phyloP scores from a whole-genome alignment of 2,329 filamentous ascomycete species.

The Lasiodiplodia gonubiensis region DNA sequence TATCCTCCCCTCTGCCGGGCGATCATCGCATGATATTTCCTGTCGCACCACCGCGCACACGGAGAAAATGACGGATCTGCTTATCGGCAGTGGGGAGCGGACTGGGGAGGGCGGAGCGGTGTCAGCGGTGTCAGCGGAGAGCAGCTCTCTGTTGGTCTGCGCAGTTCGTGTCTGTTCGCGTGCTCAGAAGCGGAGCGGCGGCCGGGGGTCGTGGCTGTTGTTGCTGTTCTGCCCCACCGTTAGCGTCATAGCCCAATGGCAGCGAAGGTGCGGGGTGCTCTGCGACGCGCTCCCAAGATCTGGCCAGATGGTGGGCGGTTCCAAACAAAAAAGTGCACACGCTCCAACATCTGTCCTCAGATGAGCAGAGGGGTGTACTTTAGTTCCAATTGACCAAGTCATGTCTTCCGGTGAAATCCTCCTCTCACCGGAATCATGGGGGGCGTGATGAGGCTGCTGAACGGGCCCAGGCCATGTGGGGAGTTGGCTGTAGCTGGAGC shows the following conservation, averaged over 20 bases:
- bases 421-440: neutral
- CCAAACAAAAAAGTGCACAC: neutral
- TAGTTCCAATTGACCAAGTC: neutral
- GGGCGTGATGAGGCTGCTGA: neutral
- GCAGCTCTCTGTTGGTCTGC: neutral
- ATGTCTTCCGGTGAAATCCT: constrained; percentile 1
- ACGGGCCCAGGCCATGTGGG: neutral
- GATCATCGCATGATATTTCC: constrained; percentile 16
- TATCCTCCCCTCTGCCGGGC: neutral
- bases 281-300: neutral
- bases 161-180: neutral
- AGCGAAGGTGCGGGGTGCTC: constrained; percentile 15
- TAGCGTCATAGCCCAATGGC: constrained; percentile 16
- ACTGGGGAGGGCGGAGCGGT: neutral
- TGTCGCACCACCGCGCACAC: neutral
- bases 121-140: neutral
- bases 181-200: neutral
- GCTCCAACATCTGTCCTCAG: neutral
- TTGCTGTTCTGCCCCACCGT: constrained; percentile 20
- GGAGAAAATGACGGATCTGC: neutral
- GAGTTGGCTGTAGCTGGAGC: neutral
- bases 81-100: neutral
- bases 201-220: neutral
- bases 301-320: neutral
- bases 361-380: neutral